Base-by-base conservation (phyloP, 176 grass and related monocot species). In the Phoenix dactylifera region DNA sequence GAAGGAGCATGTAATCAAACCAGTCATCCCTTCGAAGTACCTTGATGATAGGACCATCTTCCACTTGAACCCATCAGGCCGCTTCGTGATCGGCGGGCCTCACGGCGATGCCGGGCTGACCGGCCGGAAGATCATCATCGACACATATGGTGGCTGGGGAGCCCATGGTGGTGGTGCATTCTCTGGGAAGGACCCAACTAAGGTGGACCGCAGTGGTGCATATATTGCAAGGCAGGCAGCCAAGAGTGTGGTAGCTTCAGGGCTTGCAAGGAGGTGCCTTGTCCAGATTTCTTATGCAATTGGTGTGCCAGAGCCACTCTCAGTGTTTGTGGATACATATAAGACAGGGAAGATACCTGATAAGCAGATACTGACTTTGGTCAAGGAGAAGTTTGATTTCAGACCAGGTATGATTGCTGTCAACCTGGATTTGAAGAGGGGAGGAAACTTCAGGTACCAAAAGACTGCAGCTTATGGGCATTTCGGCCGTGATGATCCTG, bases 391-490 rank as follows among this genome's bases (percentile, higher is more conserved):
- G 4, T 66, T 66, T 44, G 64, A 66, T 49, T 66, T 66, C 16
- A 15, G 64, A 9, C 64, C 64, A 1, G 64, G 64, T 5, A 66
- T 66, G 64, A 66, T 66, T 22, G 30, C 61, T 20, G 15, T 64
- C 35, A 49, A 64, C 39, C 39, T 64, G 0, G 61, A 50, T 14
- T 26, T 66, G 50, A 52, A 53, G 49, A 51, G 64, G 15, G 64
- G 64, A 9, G 64, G 64, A 15, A 66, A 66, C 3, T 52, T 66
- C 2, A 52, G 64, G 50, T 66, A 52, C 16, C 64, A 66, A 49
- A 66, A 66, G 64, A 66, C 64, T 50, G 64, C 64, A 3, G 64
- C 64, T 14, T 66, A 66, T 26, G 64, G 64, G 22, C 64, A 66
- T 28, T 66, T 66, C 24, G 64, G 64, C 23, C 64, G 64, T 16